These are phyloP conservation scores for Macrophomina phaseolina DNA, from an alignment of 2,329 filamentous ascomycete species.

Conservation along the genomic window DNA sequence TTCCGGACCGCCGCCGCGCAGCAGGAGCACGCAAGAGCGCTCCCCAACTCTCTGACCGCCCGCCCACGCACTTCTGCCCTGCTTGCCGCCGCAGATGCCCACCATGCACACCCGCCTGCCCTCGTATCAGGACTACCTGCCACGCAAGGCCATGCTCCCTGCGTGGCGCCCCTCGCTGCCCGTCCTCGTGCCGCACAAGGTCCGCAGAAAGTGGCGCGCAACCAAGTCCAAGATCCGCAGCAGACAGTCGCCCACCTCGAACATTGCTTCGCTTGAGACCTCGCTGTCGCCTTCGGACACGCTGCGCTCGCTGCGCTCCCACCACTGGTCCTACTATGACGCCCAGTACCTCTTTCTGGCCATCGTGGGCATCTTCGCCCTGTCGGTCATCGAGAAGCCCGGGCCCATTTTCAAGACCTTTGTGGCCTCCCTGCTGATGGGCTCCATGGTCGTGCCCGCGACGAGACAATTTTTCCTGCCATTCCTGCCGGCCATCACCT, in stretches of 20 bases:
- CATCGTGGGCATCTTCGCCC: conserved; percentile 76
- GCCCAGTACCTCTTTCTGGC: conserved; percentile 81
- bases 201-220: conserved; percentile 68
- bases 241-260: conserved; percentile 70
- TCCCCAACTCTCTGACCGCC: conserved; percentile 19
- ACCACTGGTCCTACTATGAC: conserved; percentile 83
- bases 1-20: conserved; percentile 25
- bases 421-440: conserved; percentile 69
- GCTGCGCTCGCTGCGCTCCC: conserved; percentile 73
- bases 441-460: conserved; percentile 78
- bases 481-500: conserved; percentile 81
- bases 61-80: conserved; percentile 1
- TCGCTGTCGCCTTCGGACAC: conserved; percentile 84
- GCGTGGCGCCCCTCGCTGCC: conserved; percentile 28
- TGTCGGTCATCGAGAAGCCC: conserved; percentile 79
- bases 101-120: conserved; percentile 27
- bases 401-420: conserved; percentile 80
- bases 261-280: conserved; percentile 76
- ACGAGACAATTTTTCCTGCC: conserved; percentile 92
- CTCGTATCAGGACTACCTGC: conserved; percentile 27
- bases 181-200: conserved; percentile 64
- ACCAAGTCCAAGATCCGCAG: conserved; percentile 69
- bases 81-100: background rate
- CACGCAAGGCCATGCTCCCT: conserved; percentile 24
- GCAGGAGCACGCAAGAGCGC: conserved; percentile 23